Evolutionary conservation across 2,329 filamentous ascomycete species (phyloP), one percentile per base, ranked within the genome.

Genomic region (Sporothrix dimorphospora): DNA sequence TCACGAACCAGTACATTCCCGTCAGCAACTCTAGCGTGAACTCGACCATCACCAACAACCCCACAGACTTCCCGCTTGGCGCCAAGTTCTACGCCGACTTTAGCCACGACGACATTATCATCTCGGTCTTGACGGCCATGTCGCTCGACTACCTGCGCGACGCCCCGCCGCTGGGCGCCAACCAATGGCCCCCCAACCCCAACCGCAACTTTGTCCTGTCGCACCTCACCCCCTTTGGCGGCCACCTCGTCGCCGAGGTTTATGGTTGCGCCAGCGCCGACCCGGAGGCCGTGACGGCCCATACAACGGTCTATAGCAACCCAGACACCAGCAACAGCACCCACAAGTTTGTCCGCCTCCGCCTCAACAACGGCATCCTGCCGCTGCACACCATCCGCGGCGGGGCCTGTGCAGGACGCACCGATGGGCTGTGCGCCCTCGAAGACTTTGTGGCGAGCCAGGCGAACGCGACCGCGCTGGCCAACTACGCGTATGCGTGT

Each of bases 91-190:
- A 86, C 75, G 81, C 85, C 72, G 85, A 87, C 75, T 86, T 87
- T 79, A 82, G 81, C 12, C 85, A 87, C 77, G 85, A 87, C 77
- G 83, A 86, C 74, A 85, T 86, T 73, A 83, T 87, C 74, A 77
- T 86, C 71, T 83, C 82, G 4, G 81, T 82, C 5, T 79, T 88
- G 14, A 82, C 85, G 0, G 86, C 86, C 3, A 81, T 88, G 78
- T 85, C 84, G 14, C 74, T 89, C 30, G 84, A 88, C 74, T 87
- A 88, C 76, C 85, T 88, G 79, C 82, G 82, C 27, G 82, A 85
- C 11, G 76, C 84, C 1, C 84, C 85, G 1, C 79, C 77, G 63
- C 77, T 86, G 16, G 81, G 78, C 30, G 55, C 27, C 34, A 21
- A 63, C 0, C 75, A 72, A 65, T 84, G 77, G 75, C 83, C 83